These are phyloP conservation scores for Antitrichia curtipendula DNA, from an alignment of 225 moss, liverwort and hornwort species.

Conservation along the genomic window DNA sequence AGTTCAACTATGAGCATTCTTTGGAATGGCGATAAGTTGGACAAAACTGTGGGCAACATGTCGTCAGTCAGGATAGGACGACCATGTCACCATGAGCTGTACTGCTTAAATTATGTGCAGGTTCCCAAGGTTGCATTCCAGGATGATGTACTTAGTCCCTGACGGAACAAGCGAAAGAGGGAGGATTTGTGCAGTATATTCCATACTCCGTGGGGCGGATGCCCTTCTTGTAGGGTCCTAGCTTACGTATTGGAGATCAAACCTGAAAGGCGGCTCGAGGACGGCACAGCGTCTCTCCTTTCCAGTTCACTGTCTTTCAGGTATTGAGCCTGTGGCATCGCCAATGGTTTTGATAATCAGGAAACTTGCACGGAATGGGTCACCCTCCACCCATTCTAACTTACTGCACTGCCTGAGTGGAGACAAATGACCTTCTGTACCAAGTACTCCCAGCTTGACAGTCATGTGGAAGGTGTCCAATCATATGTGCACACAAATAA, in stretches of 20 bases:
- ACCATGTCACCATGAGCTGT: not conserved
- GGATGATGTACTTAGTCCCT: slow-evolving; percentile 45
- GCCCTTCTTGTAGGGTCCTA: slow-evolving; percentile 51
- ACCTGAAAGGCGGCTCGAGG: slow-evolving; percentile 58
- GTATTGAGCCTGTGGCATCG: not conserved
- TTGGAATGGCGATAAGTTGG: not conserved
- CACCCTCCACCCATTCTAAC: not conserved
- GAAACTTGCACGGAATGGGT: not conserved
- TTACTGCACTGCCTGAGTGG: not conserved
- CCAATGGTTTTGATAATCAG: not conserved
- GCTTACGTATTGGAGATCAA: slow-evolving; percentile 47
- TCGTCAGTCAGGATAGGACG: not conserved
- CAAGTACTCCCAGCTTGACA: not conserved
- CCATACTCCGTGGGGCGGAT: slow-evolving; percentile 49
- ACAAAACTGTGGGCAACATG: not conserved
- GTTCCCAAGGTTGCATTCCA: slow-evolving; percentile 16
- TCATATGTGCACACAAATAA: not conserved
- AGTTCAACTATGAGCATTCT: not conserved
- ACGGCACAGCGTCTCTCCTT: slow-evolving; percentile 39
- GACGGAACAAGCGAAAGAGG: slow-evolving; percentile 38
- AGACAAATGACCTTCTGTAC: not conserved
- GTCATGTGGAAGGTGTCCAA: not conserved
- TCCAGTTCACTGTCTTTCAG: slow-evolving; percentile 55
- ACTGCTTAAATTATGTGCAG: slow-evolving; percentile 1
- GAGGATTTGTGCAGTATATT: slow-evolving; percentile 16